Percentiles rank a stretch among this genome's conserved stretches.
Conservation (phyloP, 148 eudicot genomes). For the Diospyros lotus region DNA sequence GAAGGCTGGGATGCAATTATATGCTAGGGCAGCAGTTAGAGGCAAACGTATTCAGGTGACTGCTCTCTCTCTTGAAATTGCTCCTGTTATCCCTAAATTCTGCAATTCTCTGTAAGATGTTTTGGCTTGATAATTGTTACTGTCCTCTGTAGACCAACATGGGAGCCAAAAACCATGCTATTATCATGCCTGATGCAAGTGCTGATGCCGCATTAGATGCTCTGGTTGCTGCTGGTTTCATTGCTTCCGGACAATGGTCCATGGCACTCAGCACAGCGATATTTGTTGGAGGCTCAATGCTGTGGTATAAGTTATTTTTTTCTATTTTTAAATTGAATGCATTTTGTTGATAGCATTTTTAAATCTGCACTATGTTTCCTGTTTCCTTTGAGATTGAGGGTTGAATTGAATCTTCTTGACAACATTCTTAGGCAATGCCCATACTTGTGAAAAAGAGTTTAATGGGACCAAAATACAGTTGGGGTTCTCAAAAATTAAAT, state of each 20-base stretch:
- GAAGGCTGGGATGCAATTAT: conserved; percentile 43
- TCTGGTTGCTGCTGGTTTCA: conserved; percentile 35
- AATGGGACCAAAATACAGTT: no score
- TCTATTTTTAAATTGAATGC: no score
- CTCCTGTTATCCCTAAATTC: not conserved
- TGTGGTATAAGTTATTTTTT: conserved; percentile 23
- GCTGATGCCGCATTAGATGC: conserved; percentile 37
- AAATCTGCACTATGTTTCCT: not conserved
- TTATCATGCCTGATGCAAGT: conserved; percentile 42
- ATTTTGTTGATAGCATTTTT: not conserved
- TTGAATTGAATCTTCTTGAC: not conserved
- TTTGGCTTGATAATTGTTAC: not conserved
- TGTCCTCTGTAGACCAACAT: conserved; percentile 21
- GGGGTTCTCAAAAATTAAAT: no score
- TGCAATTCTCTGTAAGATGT: not conserved
- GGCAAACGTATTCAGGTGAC: conserved; percentile 58
- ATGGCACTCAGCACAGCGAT: conserved; percentile 33
- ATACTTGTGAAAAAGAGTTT: no score
- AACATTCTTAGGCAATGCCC: no score
- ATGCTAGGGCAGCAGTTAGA: conserved; percentile 51
- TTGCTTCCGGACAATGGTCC: conserved; percentile 30
- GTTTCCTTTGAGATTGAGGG: not conserved
- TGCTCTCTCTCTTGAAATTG: not conserved
- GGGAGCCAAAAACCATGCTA: conserved; percentile 31
- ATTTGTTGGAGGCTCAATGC: conserved; percentile 35